Percentiles rank a stretch among this genome's conserved stretches.
phyloP scores from a whole-genome alignment of 176 grass and related monocot genomes.

The Secale cereale region DNA sequence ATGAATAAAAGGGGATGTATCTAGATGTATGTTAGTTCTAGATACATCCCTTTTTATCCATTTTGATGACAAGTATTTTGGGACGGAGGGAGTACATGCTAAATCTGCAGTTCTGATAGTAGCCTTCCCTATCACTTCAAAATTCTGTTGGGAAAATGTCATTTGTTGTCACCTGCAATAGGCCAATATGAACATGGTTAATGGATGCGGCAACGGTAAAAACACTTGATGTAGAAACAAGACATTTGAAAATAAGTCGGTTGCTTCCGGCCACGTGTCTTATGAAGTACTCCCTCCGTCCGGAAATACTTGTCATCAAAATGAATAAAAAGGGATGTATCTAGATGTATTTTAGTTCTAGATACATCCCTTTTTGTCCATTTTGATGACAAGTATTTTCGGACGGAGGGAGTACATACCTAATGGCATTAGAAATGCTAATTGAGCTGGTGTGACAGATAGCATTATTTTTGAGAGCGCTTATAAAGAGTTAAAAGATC shows the following conservation, averaged over 20 bases:
- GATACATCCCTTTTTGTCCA: too few relatives aligned
- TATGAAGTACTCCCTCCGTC: too few relatives aligned
- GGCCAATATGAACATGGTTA: constrained; percentile 11
- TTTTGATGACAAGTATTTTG: too few relatives aligned
- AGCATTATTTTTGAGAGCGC: background rate
- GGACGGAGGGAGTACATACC: too few relatives aligned
- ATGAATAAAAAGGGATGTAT: too few relatives aligned
- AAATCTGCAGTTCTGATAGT: constrained; percentile 19
- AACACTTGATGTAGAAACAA: background rate
- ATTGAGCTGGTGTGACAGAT: background rate
- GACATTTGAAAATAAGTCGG: background rate
- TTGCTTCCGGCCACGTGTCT: background rate
- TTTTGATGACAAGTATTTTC: too few relatives aligned
- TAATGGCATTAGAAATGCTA: background rate
- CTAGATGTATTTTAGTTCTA: too few relatives aligned
- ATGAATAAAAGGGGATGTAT: too few relatives aligned
- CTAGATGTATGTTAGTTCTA: too few relatives aligned
- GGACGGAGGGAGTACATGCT: too few relatives aligned
- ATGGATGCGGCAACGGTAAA: background rate
- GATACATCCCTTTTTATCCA: too few relatives aligned
- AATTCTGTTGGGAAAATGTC: background rate
- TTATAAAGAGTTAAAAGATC: background rate
- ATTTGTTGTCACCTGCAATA: constrained; percentile 44
- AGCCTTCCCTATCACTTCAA: constrained; percentile 12
- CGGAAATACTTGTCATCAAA: too few relatives aligned